These are phyloP conservation scores for Phialophora chinensis DNA, from an alignment of 2,329 filamentous ascomycete species.

Conservation along the genomic window DNA sequence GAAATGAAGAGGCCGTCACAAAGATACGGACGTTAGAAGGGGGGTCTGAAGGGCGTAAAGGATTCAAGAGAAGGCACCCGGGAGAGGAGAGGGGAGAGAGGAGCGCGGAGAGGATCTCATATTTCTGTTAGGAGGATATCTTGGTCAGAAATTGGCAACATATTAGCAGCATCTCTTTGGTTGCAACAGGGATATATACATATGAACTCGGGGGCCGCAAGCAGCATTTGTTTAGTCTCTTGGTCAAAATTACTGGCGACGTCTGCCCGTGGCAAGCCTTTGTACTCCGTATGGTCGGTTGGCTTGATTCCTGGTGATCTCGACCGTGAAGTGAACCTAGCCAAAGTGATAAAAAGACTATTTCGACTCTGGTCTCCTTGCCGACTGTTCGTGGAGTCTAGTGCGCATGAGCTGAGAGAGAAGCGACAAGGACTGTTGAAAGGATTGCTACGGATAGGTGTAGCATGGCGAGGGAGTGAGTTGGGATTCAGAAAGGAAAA, in stretches of 20 bases:
- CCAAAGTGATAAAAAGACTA: background rate
- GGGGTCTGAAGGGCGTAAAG: background rate
- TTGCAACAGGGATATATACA: slow-evolving; percentile 5
- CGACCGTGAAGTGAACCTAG: background rate
- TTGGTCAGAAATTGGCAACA: slow-evolving; percentile 17
- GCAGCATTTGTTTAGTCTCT: background rate
- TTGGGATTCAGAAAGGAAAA: background rate
- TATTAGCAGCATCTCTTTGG: slow-evolving; percentile 20
- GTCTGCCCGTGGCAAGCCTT: background rate
- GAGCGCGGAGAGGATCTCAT: background rate
- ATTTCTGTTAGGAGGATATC: slow-evolving; percentile 7
- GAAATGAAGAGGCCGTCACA: slow-evolving; percentile 4
- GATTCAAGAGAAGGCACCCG: slow-evolving; percentile 2
- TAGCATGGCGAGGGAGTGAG: too few species aligned
- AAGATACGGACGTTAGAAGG: background rate
- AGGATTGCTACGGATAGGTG: too few species aligned
- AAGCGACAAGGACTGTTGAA: background rate
- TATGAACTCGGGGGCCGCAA: background rate
- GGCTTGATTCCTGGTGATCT: background rate
- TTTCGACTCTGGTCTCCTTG: background rate
- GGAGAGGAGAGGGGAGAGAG: background rate
- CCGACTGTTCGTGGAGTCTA: background rate
- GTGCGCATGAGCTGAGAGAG: background rate
- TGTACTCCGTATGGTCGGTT: background rate
- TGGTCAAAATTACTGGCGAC: background rate